phyloP scores from a whole-genome alignment of 768 basidiomycete genomes.

The Solioccasus polychromus region DNA sequence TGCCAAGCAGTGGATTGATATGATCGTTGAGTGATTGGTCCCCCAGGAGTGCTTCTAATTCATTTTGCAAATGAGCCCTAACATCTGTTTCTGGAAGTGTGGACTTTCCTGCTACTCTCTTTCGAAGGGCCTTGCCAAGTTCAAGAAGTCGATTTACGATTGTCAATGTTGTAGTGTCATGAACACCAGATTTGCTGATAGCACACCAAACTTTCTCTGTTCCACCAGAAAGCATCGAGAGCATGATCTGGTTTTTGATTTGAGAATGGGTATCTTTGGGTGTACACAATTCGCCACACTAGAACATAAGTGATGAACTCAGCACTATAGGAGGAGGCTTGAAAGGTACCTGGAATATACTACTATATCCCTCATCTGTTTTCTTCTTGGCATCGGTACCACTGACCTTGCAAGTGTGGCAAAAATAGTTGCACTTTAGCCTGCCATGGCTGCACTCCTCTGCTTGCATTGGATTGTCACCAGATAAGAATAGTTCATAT shows the following conservation, averaged over 20 bases:
- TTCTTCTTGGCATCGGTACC: conserved; percentile 23
- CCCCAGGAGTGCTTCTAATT: conserved; percentile 3
- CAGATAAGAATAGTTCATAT: conserved; percentile 19
- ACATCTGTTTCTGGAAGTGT: conserved; percentile 3
- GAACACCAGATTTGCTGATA: conserved; percentile 36
- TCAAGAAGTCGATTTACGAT: conserved; percentile 30
- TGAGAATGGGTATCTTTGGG: neutral
- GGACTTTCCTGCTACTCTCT: conserved; percentile 1
- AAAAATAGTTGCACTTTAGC: conserved; percentile 31
- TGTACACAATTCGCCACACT: conserved; percentile 7
- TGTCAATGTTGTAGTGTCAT: conserved; percentile 29
- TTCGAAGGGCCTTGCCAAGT: conserved; percentile 24
- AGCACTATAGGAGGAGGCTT: neutral
- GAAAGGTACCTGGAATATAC: conserved; percentile 15
- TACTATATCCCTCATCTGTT: conserved; percentile 24
- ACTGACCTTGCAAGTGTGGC: conserved; percentile 32
- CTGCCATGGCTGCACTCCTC: conserved; percentile 35
- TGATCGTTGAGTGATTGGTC: conserved; percentile 3
- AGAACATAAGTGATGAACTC: neutral
- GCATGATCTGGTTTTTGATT: conserved; percentile 7
- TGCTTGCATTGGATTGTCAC: conserved; percentile 39
- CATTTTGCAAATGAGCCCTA: neutral
- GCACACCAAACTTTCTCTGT: conserved; percentile 8
- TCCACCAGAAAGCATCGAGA: conserved; percentile 4
- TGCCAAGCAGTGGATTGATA: conserved; percentile 15